These are phyloP conservation scores for Populus hybrid DNA, from an alignment of 441 rosid species.

Conservation along the genomic window DNA sequence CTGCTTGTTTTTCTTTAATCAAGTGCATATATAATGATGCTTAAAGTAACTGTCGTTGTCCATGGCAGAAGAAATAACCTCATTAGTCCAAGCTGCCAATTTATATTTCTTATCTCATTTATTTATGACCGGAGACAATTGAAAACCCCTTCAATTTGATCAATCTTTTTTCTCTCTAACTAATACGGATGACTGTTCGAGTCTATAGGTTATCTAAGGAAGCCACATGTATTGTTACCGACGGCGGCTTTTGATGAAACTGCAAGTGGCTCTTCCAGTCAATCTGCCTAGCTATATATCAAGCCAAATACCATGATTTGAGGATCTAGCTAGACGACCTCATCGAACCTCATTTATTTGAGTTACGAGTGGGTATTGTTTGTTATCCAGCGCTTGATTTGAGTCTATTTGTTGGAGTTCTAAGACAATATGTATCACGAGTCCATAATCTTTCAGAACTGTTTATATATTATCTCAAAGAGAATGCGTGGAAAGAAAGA, in stretches of 20 bases:
- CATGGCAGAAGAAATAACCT: constrained; percentile 15
- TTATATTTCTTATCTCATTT: neutral
- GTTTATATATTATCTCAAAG: neutral
- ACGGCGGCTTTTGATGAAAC: neutral
- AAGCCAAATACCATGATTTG: neutral
- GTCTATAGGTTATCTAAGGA: neutral
- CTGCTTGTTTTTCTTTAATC: constrained; percentile 24
- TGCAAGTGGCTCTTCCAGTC: neutral
- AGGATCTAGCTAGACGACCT: neutral
- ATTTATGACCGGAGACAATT: neutral
- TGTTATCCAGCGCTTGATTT: neutral
- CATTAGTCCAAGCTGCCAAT: constrained; percentile 11
- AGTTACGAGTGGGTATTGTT: neutral
- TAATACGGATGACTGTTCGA: neutral
- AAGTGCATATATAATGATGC: constrained; percentile 9
- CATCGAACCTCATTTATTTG: too few relatives aligned
- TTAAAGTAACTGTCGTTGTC: constrained; percentile 31
- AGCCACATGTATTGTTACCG: neutral
- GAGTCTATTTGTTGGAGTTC: neutral
- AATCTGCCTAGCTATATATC: neutral
- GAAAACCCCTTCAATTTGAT: neutral
- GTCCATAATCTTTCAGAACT: neutral
- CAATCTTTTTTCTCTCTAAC: neutral
- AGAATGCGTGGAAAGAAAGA: neutral
- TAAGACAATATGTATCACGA: neutral